Conservation (phyloP, 176 grass and related monocot genomes). For the Oryza officinalis region DNA sequence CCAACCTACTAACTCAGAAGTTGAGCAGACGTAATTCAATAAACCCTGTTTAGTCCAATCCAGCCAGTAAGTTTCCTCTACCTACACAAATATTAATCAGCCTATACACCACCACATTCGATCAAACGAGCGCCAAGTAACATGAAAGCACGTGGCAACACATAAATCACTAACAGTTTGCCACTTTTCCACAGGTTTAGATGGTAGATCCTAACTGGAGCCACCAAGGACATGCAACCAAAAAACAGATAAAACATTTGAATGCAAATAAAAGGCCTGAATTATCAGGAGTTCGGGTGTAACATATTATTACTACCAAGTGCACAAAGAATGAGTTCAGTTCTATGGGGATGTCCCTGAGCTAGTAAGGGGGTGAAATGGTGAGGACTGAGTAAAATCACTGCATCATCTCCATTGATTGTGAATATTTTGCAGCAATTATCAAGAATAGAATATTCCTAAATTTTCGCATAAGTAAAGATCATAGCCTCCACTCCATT, state of each 20-base stretch:
- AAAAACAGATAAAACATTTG: background rate
- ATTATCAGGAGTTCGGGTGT: background rate
- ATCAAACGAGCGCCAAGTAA: background rate
- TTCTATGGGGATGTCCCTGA: slow-evolving; percentile 16
- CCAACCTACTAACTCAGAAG: background rate
- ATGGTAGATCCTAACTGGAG: slow-evolving; percentile 27
- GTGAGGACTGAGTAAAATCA: background rate
- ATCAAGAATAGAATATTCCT: background rate
- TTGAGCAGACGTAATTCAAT: background rate
- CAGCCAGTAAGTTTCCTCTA: background rate
- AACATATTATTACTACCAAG: slow-evolving; percentile 16
- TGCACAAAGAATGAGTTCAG: background rate
- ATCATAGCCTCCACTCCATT: background rate
- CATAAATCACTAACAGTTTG: slow-evolving; percentile 11
- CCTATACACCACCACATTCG: slow-evolving; percentile 2
- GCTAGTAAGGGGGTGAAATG: background rate
- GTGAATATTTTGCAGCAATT: slow-evolving; percentile 10
- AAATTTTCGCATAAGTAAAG: background rate
- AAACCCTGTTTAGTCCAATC: background rate
- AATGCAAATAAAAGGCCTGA: background rate
- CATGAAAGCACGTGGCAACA: slow-evolving; percentile 6
- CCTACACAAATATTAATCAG: slow-evolving; percentile 5
- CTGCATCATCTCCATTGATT: background rate
- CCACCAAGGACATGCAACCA: slow-evolving; percentile 1
- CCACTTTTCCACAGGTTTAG: slow-evolving; percentile 5